Conservation (phyloP, 495 filamentous ascomycete species). For the Hapsidospora chrysogenum region DNA sequence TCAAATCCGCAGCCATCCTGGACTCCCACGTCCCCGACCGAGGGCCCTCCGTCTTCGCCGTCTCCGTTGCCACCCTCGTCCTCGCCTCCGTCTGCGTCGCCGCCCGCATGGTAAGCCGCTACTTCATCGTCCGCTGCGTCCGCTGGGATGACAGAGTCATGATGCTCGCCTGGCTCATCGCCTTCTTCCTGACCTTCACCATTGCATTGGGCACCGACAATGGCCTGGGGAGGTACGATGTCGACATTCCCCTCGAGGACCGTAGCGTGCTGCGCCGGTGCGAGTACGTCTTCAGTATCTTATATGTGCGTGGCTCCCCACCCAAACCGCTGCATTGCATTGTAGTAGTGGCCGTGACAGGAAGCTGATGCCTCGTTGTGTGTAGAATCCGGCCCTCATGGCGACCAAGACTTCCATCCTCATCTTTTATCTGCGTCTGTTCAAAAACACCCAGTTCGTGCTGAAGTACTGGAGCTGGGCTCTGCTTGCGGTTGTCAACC, state of each 20-base stretch:
- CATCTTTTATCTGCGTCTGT: conserved; percentile 68
- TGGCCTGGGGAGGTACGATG: conserved; percentile 65
- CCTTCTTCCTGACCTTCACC: conserved; percentile 59
- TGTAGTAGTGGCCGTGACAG: no score
- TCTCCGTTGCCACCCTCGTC: conserved; percentile 52
- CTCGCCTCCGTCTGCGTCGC: conserved; percentile 55
- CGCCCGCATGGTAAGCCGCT: conserved; percentile 53
- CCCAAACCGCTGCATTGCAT: no score
- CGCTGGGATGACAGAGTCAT: conserved; percentile 74
- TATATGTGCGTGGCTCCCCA: conserved; percentile 74
- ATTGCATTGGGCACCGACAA: conserved; percentile 55
- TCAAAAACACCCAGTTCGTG: conserved; percentile 49
- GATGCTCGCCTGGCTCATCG: conserved; percentile 65
- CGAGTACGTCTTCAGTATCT: conserved; percentile 68
- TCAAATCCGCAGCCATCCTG: not conserved
- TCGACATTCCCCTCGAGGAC: conserved; percentile 34
- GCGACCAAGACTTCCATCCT: conserved; percentile 83
- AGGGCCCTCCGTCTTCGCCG: conserved; percentile 51
- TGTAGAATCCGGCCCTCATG: conserved; percentile 76
- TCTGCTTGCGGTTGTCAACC: conserved; percentile 57
- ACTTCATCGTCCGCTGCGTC: conserved; percentile 52
- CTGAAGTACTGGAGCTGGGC: conserved; percentile 54
- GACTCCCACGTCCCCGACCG: conserved; percentile 22
- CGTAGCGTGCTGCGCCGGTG: conserved; percentile 38
- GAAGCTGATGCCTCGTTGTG: no score